Evolutionary conservation across 345 rosid genomes (phyloP), one percentile per base, ranked within the genome.

Genomic region (Rhodamnia argentea): DNA sequence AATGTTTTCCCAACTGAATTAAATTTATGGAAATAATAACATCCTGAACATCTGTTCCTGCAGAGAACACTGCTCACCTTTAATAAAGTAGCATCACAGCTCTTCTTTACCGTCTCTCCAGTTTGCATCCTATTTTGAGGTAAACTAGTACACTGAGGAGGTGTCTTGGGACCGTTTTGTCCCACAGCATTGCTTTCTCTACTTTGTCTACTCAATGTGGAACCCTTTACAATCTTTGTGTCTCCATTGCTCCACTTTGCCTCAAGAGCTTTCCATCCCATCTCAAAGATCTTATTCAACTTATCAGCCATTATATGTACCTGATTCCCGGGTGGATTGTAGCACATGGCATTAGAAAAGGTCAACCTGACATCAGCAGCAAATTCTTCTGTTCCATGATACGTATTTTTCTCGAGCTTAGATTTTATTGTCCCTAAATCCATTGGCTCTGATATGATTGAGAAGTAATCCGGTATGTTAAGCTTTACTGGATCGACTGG

Each of bases 401-500:
- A 97, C 40, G 22, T 47, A 81, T 90, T 93, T 84, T 89, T 94
- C 74, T 83, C 88, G 87, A 96, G 89, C 78, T 91, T 95, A 3
- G 87, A 93, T 62, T 89, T 93, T 23, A 97, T 84, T 16, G 99
- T 95, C 56, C 98, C 98, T 59, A 97, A 85, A 91, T 97, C 99
- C 99, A 97, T 97, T 18, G 99, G 99, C 50, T 90, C 83, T 4
- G 90, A 81, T 84, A 97, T 90, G 26, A 97, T 87, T 53, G 92
- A 85, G 88, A 97, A 97, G 87, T 95, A 97, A 90, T 97, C 99
- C 23, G 98, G 99, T 88, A 97, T 92, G 11, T 85, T 85, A 86
- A 95, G 40, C 29, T 82, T 64, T 22, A 91, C 92, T 11, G 98
- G 98, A 93, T 97, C 98, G 84, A 97, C 99, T 2, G 99, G 98